Base-by-base conservation (phyloP, 352 stramenopile species). In the Phytopythium kandeliae region DNA sequence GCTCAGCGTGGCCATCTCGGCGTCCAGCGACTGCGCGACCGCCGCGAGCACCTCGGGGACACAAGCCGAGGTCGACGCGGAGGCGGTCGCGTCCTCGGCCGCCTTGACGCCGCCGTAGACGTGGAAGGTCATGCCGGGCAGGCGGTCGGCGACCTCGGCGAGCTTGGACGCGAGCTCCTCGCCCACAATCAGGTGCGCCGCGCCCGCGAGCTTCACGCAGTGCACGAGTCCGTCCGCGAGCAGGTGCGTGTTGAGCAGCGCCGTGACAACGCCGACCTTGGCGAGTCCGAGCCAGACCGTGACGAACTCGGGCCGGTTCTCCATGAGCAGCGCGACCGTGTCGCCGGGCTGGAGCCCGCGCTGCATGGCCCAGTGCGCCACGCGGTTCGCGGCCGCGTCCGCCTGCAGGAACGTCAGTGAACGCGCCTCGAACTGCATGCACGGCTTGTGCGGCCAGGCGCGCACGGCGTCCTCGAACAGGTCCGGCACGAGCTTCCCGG, bases 291-390 rank as follows among this genome's bases (percentile, higher is more conserved):
- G 69, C 86, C 86, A 96, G 15, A 83, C 65, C 22, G 85, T 53
- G 26, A 96, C 56, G 49, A 86, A 96, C 57, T 94, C 83, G 33
- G 81, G 83, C 0, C 84, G 70, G 64, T 96, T 96, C 57, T 90
- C 76, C 78, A 95, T 93, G 31, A 95, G 60, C 43, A 95, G 61
- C 28, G 74, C 85, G 26, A 90, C 79, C 5, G 76, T 91, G 48
- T 95, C 67, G 28, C 86, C 85, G 0, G 45, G 19, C 28, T 63
- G 49, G 0, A 96, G 51, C 0, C 75, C 78, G 13, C 64, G 54
- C 13, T 59, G 42, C 10, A 91, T 46, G 11, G 74, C 79, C 84
- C 79, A 93, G 50, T 84, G 72, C 16, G 85, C 79, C 37, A 96
- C 53, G 50, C 80, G 74, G 59, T 96, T 95, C 15, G 74, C 68